Percentiles rank a stretch among this genome's conserved stretches.
Evolutionary conservation across 345 rosid genomes (phyloP).

Genomic region (Excoecaria cochinchinensis): DNA sequence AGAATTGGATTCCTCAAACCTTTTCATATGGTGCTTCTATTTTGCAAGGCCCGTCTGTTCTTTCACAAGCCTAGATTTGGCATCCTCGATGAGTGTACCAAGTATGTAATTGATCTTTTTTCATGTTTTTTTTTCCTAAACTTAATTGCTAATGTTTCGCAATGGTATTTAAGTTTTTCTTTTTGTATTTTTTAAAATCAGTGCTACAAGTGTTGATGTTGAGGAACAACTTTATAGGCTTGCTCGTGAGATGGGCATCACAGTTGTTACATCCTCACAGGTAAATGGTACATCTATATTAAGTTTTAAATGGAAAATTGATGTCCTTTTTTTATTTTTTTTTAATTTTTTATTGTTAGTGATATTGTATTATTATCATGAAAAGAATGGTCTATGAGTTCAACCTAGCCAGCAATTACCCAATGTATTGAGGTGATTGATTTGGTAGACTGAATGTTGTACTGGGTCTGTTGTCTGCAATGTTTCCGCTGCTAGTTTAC

Average conservation of each 20-base stretch:
- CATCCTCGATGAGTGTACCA: slow-evolving; percentile 97
- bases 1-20: not conserved
- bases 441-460: not conserved
- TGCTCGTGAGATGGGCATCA: slow-evolving; percentile 79
- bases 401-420: too few relatives aligned
- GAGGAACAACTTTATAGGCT: slow-evolving; percentile 93
- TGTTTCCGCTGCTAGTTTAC: not conserved
- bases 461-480: too few relatives aligned
- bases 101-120: slow-evolving; percentile 47
- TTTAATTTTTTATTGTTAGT: not conserved
- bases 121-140: not conserved
- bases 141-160: not conserved
- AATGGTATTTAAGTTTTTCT: not conserved
- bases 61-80: slow-evolving; percentile 91
- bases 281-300: slow-evolving; percentile 35
- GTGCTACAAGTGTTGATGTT: slow-evolving; percentile 93
- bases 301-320: not conserved
- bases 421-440: too few relatives aligned
- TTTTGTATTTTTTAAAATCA: slow-evolving; percentile 30
- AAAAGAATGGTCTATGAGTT: too few relatives aligned
- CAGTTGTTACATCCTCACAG: slow-evolving; percentile 91
- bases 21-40: slow-evolving; percentile 22
- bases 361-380: too few relatives aligned
- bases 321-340: too few relatives aligned
- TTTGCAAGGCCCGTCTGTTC: slow-evolving; percentile 80